phyloP scores from a whole-genome alignment of 148 eudicot genomes.

The Rhododendron ferrugineum region DNA sequence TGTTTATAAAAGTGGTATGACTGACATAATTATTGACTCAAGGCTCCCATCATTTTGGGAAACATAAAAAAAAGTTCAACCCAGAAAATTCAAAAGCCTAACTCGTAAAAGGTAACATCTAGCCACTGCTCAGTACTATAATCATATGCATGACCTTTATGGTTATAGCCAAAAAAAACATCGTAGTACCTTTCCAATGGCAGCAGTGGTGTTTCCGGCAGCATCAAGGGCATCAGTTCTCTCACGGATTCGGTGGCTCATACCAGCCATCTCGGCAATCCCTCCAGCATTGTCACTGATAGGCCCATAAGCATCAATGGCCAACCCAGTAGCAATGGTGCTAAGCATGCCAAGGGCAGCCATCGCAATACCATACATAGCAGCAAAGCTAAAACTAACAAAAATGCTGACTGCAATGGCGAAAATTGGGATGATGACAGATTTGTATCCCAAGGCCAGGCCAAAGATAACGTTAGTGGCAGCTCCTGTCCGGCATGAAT shows the following conservation, averaged over 20 bases:
- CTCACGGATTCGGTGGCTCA: constrained; percentile 55
- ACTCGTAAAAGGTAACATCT: not conserved
- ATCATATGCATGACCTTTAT: not conserved
- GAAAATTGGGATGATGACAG: constrained; percentile 48
- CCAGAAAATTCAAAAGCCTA: not conserved
- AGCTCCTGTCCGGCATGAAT: constrained; percentile 76
- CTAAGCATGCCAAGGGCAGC: constrained; percentile 59
- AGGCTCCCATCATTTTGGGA: not conserved
- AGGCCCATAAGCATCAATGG: constrained; percentile 59
- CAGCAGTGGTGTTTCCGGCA: constrained; percentile 60
- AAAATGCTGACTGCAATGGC: constrained; percentile 42
- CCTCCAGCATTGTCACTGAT: constrained; percentile 62
- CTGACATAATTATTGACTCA: not conserved
- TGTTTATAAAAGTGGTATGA: not conserved
- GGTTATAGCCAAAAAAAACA: not conserved
- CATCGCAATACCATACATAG: constrained; percentile 46
- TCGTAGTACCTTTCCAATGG: constrained; percentile 52
- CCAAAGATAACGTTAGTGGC: constrained; percentile 76
- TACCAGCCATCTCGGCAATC: constrained; percentile 62
- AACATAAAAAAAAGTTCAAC: not conserved
- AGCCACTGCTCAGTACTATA: not conserved
- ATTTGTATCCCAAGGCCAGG: constrained; percentile 68
- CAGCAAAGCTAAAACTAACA: constrained; percentile 46
- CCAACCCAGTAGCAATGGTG: constrained; percentile 57
- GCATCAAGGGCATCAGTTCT: constrained; percentile 65